phyloP scores from a whole-genome alignment of 345 rosid species.

The Citrus cavaleriei region DNA sequence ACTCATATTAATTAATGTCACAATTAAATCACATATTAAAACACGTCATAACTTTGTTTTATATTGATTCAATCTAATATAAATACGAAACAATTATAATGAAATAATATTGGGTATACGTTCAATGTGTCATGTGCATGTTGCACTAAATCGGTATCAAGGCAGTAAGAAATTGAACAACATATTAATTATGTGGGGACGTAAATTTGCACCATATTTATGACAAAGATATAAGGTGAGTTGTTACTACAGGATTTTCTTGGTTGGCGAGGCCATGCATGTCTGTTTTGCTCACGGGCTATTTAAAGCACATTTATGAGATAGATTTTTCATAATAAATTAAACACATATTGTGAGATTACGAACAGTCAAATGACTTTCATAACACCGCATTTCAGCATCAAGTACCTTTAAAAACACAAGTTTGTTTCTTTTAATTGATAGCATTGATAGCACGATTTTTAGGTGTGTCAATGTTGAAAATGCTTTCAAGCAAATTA shows the following conservation, averaged over 20 bases:
- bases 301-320: background rate
- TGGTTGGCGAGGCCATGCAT: conserved; percentile 26
- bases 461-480: too few relatives aligned
- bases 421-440: background rate
- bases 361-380: background rate
- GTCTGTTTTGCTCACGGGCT: background rate
- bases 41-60: too few relatives aligned
- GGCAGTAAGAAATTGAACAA: background rate
- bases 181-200: conserved; percentile 1
- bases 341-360: too few relatives aligned
- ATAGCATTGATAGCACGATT: background rate
- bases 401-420: background rate
- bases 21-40: too few relatives aligned
- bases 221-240: background rate
- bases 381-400: background rate
- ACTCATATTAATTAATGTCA: too few relatives aligned
- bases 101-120: background rate
- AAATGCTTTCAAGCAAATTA: background rate
- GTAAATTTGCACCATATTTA: background rate
- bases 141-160: too few relatives aligned
- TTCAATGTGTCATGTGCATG: background rate
- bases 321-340: background rate
- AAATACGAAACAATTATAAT: too few relatives aligned
- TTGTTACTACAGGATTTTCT: background rate
- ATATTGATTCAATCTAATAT: background rate